These are phyloP conservation scores for Gryganskiella cystojenkinii DNA, from an alignment of 192 early-diverging fungal genomes.

Conservation along the genomic window DNA sequence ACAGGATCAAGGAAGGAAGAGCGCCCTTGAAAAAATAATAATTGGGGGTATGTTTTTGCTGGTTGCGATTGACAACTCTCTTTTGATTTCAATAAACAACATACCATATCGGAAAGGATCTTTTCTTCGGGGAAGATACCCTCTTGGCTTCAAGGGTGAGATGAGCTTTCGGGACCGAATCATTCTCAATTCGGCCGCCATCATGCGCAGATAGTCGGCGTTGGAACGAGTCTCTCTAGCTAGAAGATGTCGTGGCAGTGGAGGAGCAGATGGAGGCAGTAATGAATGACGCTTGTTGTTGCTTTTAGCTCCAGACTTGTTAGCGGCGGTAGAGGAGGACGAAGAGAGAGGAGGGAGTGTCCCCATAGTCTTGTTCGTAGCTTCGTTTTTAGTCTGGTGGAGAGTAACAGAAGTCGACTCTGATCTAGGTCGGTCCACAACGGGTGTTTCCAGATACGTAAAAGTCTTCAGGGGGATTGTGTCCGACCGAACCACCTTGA, in stretches of 20 bases:
- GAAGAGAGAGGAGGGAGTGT: not conserved
- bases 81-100: too few relatives aligned
- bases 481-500: conserved; percentile 35
- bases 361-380: not conserved
- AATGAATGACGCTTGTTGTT: not conserved
- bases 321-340: not conserved
- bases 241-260: conserved; percentile 34
- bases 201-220: conserved; percentile 58
- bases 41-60: too few relatives aligned
- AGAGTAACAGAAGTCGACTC: not conserved
- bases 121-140: conserved; percentile 44
- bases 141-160: conserved; percentile 55
- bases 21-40: too few relatives aligned
- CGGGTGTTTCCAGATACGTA: conserved; percentile 35
- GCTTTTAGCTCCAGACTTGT: not conserved
- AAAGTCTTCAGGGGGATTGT: conserved; percentile 45
- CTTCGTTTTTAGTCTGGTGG: not conserved
- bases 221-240: conserved; percentile 54
- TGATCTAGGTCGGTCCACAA: conserved; percentile 14
- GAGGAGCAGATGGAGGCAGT: conserved; percentile 4
- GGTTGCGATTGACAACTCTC: too few relatives aligned
- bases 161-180: conserved; percentile 61
- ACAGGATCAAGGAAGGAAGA: too few relatives aligned
- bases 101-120: conserved; percentile 50
- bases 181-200: conserved; percentile 62